These are phyloP conservation scores for Camellia oleifera DNA, from an alignment of 179 eudicot genomes.

Conservation along the genomic window DNA sequence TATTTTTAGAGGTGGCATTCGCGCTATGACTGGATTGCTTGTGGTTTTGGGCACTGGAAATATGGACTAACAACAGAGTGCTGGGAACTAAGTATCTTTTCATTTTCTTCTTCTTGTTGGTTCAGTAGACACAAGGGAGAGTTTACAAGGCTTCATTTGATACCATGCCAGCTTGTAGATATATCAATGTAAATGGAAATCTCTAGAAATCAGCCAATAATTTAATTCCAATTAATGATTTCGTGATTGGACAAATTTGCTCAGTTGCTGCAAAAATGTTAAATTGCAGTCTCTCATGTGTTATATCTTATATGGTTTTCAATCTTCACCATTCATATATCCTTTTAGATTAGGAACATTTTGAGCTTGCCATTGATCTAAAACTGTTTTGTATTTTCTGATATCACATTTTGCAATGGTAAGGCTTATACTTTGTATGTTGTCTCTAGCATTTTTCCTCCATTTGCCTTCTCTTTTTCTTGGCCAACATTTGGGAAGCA, in stretches of 20 bases:
- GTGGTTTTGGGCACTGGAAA: background rate
- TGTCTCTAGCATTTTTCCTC: background rate
- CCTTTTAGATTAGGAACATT: background rate
- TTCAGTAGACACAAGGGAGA: constrained; percentile 1
- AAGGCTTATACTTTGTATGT: background rate
- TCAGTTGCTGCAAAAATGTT: background rate
- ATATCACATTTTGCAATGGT: background rate
- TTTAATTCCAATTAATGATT: background rate
- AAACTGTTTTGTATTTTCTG: background rate
- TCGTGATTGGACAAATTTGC: background rate
- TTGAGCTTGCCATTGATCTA: background rate
- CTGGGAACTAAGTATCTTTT: background rate
- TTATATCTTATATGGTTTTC: background rate
- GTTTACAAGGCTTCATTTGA: background rate
- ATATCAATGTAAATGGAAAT: background rate
- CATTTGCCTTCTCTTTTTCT: background rate
- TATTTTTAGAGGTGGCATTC: background rate
- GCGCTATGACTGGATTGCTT: background rate
- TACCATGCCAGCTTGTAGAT: background rate
- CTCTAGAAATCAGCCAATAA: background rate
- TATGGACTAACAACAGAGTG: background rate
- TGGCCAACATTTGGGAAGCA: background rate
- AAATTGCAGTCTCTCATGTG: background rate
- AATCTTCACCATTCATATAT: background rate
- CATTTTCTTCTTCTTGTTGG: background rate